phyloP scores from a whole-genome alignment of 2,329 filamentous ascomycete species.

The Alternaria incomplexa region DNA sequence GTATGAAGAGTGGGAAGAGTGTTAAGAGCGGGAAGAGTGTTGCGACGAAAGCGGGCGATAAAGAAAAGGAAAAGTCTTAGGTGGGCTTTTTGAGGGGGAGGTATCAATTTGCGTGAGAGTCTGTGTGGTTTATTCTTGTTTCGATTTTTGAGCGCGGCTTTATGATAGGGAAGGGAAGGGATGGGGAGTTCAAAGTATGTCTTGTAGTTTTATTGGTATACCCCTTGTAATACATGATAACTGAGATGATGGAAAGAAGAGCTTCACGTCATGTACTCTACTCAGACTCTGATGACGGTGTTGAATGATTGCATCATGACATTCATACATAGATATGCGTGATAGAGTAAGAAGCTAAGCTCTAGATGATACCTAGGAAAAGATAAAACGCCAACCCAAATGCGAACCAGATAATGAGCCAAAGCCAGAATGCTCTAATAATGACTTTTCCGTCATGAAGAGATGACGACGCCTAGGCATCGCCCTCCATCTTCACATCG shows the following conservation, averaged over 20 bases:
- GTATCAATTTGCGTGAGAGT: neutral
- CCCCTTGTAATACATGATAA: neutral
- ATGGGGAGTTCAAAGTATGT: neutral
- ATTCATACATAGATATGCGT: slow-evolving; percentile 1
- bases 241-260: neutral
- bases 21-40: slow-evolving; percentile 29
- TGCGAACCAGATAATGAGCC: slow-evolving; percentile 3
- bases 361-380: neutral
- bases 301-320: slow-evolving; percentile 2
- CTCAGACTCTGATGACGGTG: neutral
- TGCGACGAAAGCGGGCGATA: neutral
- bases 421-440: neutral
- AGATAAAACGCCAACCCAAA: slow-evolving; percentile 8
- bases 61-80: slow-evolving; percentile 19
- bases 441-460: neutral
- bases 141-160: neutral
- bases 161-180: neutral
- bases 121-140: neutral
- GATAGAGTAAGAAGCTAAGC: neutral
- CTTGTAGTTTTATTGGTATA: neutral
- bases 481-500: slow-evolving; percentile 8
- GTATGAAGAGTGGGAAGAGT: slow-evolving; percentile 41
- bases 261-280: neutral
- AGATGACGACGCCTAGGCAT: neutral
- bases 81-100: neutral